These are phyloP conservation scores for Pestalotiopsis fici DNA, from an alignment of 2,329 filamentous ascomycete species.

Conservation along the genomic window DNA sequence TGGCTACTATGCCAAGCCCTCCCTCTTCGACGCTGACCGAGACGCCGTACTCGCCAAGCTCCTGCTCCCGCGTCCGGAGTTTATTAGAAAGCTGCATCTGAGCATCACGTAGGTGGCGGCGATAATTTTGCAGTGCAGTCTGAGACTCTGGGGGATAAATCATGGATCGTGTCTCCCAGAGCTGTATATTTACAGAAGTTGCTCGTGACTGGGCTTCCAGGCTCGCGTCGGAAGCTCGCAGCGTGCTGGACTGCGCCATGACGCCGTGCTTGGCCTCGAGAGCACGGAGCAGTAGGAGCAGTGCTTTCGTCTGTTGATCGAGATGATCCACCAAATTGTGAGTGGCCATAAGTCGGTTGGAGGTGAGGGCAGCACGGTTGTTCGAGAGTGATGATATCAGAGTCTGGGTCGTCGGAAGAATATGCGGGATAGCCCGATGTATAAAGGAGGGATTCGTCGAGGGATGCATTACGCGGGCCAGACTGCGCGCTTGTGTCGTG, in stretches of 20 bases:
- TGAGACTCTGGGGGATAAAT: conserved; percentile 43
- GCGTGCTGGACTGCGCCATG: conserved; percentile 50
- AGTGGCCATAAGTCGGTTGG: conserved; percentile 39
- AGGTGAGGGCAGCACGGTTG: conserved; percentile 33
- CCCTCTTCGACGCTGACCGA: conserved; percentile 20
- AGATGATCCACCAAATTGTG: conserved; percentile 40
- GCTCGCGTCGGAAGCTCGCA: conserved; percentile 47
- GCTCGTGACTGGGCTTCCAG: conserved; percentile 44
- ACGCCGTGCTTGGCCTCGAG: conserved; percentile 58
- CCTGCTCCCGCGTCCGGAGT: conserved; percentile 38
- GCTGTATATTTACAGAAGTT: conserved; percentile 33
- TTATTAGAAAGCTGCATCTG: conserved; percentile 45
- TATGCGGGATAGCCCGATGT: conserved; percentile 56
- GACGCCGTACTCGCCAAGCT: conserved; percentile 54
- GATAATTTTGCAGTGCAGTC: conserved; percentile 46
- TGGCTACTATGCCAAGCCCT: conserved; percentile 9
- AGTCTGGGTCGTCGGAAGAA: conserved; percentile 40
- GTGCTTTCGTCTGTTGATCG: conserved; percentile 35
- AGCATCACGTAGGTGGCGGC: conserved; percentile 49
- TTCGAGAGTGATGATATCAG: conserved; percentile 35
- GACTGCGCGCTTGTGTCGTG: conserved; percentile 45
- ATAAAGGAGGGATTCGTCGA: conserved; percentile 56
- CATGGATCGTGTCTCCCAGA: conserved; percentile 32
- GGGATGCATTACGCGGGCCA: conserved; percentile 50
- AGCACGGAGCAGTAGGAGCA: conserved; percentile 46